Evolutionary conservation across 768 basidiomycete species (phyloP).

Genomic region (Clavaria fumosa): DNA sequence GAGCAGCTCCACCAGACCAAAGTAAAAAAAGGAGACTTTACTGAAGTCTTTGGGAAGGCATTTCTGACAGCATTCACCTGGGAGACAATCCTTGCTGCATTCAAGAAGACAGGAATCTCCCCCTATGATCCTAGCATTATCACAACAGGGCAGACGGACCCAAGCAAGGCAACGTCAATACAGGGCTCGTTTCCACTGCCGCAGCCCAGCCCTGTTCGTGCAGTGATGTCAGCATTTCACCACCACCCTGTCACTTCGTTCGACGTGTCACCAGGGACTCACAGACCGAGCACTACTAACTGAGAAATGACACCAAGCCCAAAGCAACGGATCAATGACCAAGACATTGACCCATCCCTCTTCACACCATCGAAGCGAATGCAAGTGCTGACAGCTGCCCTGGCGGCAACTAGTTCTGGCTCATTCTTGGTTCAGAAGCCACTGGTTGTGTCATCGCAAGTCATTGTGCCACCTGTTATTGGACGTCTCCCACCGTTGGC

Average conservation of each 20-base stretch:
- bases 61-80: slow-evolving; percentile 11
- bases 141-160: slow-evolving; percentile 12
- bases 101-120: slow-evolving; percentile 13
- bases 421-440: not conserved
- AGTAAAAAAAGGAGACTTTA: slow-evolving; percentile 13
- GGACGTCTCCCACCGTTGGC: not conserved
- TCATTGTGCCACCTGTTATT: not conserved
- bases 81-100: slow-evolving; percentile 12
- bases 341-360: no score
- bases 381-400: not conserved
- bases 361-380: slow-evolving; percentile 2
- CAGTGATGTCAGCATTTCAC: not conserved
- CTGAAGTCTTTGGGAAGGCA: slow-evolving; percentile 11
- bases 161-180: slow-evolving; percentile 12
- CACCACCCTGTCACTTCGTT: not conserved
- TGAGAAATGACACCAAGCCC: not conserved
- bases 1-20: not conserved
- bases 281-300: not conserved
- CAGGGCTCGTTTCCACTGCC: slow-evolving; percentile 10
- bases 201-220: slow-evolving; percentile 9
- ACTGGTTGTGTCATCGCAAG: not conserved
- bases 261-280: not conserved
- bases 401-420: not conserved
- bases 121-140: slow-evolving; percentile 14
- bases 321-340: not conserved